These are phyloP conservation scores for Phragmites australis DNA, from an alignment of 176 grass and related monocot genomes.

Conservation along the genomic window DNA sequence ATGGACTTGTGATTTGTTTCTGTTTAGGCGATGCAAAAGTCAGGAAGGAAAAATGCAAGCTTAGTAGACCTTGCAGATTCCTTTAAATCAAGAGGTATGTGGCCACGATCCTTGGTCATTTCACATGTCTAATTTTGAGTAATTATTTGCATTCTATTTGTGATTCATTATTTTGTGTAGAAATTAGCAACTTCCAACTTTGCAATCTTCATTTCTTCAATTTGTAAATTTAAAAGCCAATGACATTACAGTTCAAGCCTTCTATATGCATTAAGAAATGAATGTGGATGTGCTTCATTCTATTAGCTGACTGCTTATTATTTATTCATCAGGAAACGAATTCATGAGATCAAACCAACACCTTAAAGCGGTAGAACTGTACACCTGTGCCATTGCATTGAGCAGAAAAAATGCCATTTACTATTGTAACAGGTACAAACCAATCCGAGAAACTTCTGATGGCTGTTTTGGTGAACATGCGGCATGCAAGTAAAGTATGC, in stretches of 20 bases:
- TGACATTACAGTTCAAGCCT: conserved; percentile 9
- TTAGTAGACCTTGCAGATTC: conserved; percentile 64
- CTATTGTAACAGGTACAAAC: conserved; percentile 68
- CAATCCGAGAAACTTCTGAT: not conserved
- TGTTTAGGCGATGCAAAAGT: conserved; percentile 54
- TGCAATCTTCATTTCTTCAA: conserved; percentile 9
- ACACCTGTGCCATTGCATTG: conserved; percentile 69
- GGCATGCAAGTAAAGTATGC: not conserved
- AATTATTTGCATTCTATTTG: not conserved
- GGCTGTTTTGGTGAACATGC: not conserved
- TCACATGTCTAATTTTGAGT: conserved; percentile 14
- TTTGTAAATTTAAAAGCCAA: not conserved
- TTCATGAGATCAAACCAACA: conserved; percentile 66
- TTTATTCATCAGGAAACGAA: conserved; percentile 66
- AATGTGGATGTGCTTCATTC: not conserved
- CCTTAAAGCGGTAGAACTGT: conserved; percentile 73
- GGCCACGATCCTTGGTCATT: not conserved
- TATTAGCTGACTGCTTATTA: conserved; percentile 36
- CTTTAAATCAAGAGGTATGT: conserved; percentile 75
- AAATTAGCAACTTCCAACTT: conserved; percentile 26
- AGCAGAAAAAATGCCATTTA: conserved; percentile 75
- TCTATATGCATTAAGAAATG: conserved; percentile 30
- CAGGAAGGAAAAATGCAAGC: conserved; percentile 39
- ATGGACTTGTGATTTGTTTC: not conserved
- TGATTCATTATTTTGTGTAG: not conserved